These are phyloP conservation scores for Cordia subcordata DNA, from an alignment of 257 asterid species.

Conservation along the genomic window DNA sequence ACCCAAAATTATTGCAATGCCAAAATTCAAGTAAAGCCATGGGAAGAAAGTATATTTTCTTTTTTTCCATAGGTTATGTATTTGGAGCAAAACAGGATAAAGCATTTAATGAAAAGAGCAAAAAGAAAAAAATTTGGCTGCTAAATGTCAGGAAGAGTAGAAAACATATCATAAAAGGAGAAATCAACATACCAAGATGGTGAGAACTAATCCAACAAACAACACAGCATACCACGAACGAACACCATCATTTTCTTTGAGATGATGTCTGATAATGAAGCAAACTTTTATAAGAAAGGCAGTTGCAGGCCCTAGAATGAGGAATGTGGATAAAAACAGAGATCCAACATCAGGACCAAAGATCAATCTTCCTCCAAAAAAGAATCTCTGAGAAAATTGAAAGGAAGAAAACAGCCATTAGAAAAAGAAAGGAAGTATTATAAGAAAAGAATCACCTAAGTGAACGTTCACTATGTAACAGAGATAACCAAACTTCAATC, in stretches of 20 bases:
- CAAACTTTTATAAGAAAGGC: slow-evolving; percentile 55
- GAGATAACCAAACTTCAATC: background rate
- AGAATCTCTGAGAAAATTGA: slow-evolving; percentile 60
- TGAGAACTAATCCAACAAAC: slow-evolving; percentile 46
- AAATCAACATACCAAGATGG: slow-evolving; percentile 45
- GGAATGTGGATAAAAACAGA: slow-evolving; percentile 49
- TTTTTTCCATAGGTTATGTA: no score
- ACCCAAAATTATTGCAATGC: background rate
- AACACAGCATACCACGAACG: slow-evolving; percentile 61
- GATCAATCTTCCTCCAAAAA: slow-evolving; percentile 82
- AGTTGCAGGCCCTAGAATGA: slow-evolving; percentile 58
- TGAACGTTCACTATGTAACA: background rate
- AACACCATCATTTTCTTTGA: slow-evolving; percentile 32
- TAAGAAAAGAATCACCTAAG: background rate
- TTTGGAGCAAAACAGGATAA: no score
- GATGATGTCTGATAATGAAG: slow-evolving; percentile 29
- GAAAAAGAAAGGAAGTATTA: slow-evolving; percentile 6
- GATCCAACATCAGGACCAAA: slow-evolving; percentile 88
- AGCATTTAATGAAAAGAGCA: background rate
- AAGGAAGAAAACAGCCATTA: slow-evolving; percentile 13
- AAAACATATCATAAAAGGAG: background rate
- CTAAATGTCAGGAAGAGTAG: background rate
- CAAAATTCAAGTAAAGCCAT: background rate
- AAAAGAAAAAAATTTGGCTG: background rate
- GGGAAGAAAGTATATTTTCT: no score